These are phyloP conservation scores for Hymenoscyphus occultus DNA, from an alignment of 2,329 filamentous ascomycete species.

Conservation along the genomic window DNA sequence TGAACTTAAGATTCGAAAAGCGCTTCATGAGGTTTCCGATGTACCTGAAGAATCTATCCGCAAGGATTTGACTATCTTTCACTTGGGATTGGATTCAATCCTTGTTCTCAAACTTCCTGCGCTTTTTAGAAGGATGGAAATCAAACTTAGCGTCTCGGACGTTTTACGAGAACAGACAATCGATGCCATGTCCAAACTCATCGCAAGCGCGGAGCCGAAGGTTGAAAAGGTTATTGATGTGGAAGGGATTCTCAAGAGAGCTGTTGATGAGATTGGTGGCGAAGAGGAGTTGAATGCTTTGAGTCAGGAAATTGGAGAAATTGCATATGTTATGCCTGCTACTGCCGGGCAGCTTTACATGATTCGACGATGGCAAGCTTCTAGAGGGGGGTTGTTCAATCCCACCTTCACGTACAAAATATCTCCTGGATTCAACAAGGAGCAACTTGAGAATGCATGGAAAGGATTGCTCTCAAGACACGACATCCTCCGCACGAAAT, in stretches of 20 bases:
- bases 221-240: conserved; percentile 39
- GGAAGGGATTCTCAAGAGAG: conserved; percentile 39
- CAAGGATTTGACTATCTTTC: conserved; percentile 66
- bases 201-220: conserved; percentile 32
- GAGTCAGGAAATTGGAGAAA: conserved; percentile 34
- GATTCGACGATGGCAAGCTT: conserved; percentile 72
- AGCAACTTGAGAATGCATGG: conserved; percentile 59
- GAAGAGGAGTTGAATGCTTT: conserved; percentile 41
- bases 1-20: conserved; percentile 42
- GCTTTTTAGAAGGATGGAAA: conserved; percentile 60
- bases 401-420: conserved; percentile 66
- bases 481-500: conserved; percentile 66
- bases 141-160: conserved; percentile 66
- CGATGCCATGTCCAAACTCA: conserved; percentile 54
- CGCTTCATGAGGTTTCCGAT: conserved; percentile 58
- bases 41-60: conserved; percentile 56
- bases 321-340: conserved; percentile 59
- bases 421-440: conserved; percentile 38
- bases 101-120: conserved; percentile 81
- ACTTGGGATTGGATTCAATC: conserved; percentile 88
- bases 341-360: conserved; percentile 79
- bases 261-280: conserved; percentile 42
- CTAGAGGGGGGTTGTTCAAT: conserved; percentile 66
- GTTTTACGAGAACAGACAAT: conserved; percentile 67
- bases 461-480: conserved; percentile 49